These are phyloP conservation scores for Diaporthe helianthi DNA, from an alignment of 2,329 filamentous ascomycete genomes.

Conservation along the genomic window DNA sequence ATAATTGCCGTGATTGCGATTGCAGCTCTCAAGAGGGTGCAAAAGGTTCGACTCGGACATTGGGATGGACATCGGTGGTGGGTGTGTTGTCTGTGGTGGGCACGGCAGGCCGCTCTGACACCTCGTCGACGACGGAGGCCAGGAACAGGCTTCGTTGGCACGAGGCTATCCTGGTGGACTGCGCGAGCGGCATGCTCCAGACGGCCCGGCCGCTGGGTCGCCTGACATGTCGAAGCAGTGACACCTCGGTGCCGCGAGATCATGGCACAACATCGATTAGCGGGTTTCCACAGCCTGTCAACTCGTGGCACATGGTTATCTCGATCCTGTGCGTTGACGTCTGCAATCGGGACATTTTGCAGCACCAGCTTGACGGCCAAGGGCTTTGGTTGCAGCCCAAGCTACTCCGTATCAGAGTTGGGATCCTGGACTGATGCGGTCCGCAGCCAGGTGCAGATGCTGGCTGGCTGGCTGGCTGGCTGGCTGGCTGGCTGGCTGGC, in stretches of 20 bases:
- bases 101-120: constrained; percentile 20
- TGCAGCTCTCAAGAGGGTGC: constrained; percentile 3
- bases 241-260: constrained; percentile 15
- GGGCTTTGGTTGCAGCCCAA: constrained; percentile 15
- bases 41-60: constrained; percentile 4
- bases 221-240: constrained; percentile 15
- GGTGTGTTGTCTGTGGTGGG: constrained; percentile 15
- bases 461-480: constrained; percentile 29
- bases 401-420: constrained; percentile 4
- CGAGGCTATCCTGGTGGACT: constrained; percentile 19
- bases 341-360: neutral
- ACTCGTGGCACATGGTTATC: constrained; percentile 17
- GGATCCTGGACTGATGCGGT: constrained; percentile 16
- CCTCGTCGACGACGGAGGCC: neutral
- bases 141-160: constrained; percentile 26
- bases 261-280: constrained; percentile 27
- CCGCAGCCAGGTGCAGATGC: constrained; percentile 11
- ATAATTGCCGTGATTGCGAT: neutral
- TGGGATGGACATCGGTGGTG: constrained; percentile 16
- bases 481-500: constrained; percentile 27
- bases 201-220: constrained; percentile 10
- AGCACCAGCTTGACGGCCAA: neutral
- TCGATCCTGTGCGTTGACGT: neutral
- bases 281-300: constrained; percentile 21
- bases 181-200: constrained; percentile 29